Base-by-base conservation (phyloP, 257 asterid species). In the Phtheirospermum japonicum region DNA sequence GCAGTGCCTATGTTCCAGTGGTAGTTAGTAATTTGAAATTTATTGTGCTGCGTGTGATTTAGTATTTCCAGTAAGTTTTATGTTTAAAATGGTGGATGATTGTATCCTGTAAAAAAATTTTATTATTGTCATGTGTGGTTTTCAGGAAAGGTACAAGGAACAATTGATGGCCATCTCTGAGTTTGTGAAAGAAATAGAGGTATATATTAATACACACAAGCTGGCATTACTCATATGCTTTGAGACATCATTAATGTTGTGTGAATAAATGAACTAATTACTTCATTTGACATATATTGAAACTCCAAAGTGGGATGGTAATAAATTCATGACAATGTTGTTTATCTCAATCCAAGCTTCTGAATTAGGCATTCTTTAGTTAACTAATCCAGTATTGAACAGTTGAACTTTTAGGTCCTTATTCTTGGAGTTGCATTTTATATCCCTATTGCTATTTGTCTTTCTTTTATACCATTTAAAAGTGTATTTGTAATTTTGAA, bases 111-210 rank as follows among this genome's bases (percentile, higher is more conserved):
- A 42, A 55, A 66, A n/a, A 53, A 71, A 49, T 34, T 14, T 50
- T 60, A 42, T 26, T 36, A 20, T 50, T 50, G 65, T 55, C 28
- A 17, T 70, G 42, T 19, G 30, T 50, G 18, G 40, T 71, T 68
- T 62, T 72, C 88, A 89, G 96, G 93, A 69, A 14, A 86, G 60
- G 77, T 75, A 75, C 82, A 82, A 83, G 81, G 88, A 83, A 66
- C 89, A 85, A 65, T 43, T 86, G 72, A 59, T 65, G 80, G 72
- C 37, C 77, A 76, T 85, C 53, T 80, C 88, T 61, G 82, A 73
- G 55, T 75, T 80, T 78, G 83, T 78, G 72, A 81, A 73, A 66
- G 88, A 83, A 63, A 72, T 86, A 50, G 82, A 92, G 99, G 99
- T 92, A 83, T 46, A 28, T 11, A 13, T 4, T 36, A 62, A 58